Base-by-base conservation (phyloP, 2,329 filamentous ascomycete species). In the Catunica adiposa region DNA sequence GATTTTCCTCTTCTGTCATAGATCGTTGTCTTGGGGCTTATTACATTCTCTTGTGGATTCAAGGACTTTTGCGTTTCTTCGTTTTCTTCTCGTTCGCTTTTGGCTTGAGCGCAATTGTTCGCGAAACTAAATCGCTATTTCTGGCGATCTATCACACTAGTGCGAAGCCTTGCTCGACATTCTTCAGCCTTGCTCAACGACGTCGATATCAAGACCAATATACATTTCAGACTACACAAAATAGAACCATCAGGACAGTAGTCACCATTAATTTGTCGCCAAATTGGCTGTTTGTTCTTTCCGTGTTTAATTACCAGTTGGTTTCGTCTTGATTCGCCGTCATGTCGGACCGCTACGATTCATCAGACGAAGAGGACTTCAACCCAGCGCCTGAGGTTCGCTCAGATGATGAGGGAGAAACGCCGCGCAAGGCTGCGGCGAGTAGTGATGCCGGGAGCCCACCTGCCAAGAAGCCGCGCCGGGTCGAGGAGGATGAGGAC, bases 291-390 rank as follows among this genome's bases (percentile, higher is more conserved):
- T n/a, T n/a, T n/a, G n/a, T n/a, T n/a, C n/a, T n/a, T n/a, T n/a
- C n/a, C n/a, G n/a, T n/a, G n/a, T n/a, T 11, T 11, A 5, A 34
- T 11, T 34, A 11, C 29, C 11, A 34, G 29, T 34, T 34, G 29
- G 29, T 34, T 34, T 34, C 29, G 29, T 34, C 29, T 34, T 34
- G 29, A 34, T 11, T 34, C 29, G 5, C 29, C 5, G 29, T 34
- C 20, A 58, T 58, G 56, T 58, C 56, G 23, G 56, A 58, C 44
- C 53, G 23, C 14, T 56, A 55, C 64, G 74, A 79, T 63, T 79
- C 82, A 59, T 82, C 78, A 58, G 84, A 86, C 56, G 86, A 53
- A 62, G 89, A 94, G 62, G 84, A 90, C 67, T 95, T 96, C 76
- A 94, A 95, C 67, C 89, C 89, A 53, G 80, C 77, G 51, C 83